Conservation (phyloP, 1,284 basidiomycete species). For the Psilocybe mexicana region DNA sequence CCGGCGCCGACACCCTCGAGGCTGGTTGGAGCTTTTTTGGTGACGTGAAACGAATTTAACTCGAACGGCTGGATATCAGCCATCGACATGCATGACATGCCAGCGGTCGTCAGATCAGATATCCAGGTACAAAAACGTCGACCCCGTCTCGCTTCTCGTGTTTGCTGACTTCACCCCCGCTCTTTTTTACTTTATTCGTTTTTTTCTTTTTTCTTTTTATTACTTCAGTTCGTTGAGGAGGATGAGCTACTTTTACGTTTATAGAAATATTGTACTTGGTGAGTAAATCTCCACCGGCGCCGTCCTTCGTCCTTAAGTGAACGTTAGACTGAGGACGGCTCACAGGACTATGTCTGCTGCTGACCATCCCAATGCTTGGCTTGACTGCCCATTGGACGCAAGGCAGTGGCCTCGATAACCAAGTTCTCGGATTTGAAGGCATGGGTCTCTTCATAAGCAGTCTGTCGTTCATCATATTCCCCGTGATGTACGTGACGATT, state of each 20-base stretch:
- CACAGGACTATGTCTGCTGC: slow-evolving; percentile 12
- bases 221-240: neutral
- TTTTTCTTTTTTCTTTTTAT: neutral
- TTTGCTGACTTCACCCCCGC: too few species aligned
- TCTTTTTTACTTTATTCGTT: neutral
- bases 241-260: slow-evolving; percentile 16
- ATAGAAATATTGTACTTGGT: slow-evolving; percentile 12
- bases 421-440: slow-evolving; percentile 6
- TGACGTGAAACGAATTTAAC: too few species aligned
- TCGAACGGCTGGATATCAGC: too few species aligned
- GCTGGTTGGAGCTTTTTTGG: too few species aligned
- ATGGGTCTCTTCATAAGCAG: slow-evolving; percentile 10
- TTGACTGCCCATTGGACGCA: slow-evolving; percentile 14
- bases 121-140: neutral
- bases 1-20: too few species aligned
- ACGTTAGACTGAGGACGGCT: neutral
- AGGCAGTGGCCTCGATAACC: neutral
- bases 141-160: too few species aligned
- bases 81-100: too few species aligned
- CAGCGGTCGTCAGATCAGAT: too few species aligned
- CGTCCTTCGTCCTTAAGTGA: neutral
- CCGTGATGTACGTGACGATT: slow-evolving; percentile 7
- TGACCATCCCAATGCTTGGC: slow-evolving; percentile 12
- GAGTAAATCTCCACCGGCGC: neutral
- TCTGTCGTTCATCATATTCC: slow-evolving; percentile 8